Evolutionary conservation across 805 yeast species (phyloP).

Genomic region (Yarrowia sp.): DNA sequence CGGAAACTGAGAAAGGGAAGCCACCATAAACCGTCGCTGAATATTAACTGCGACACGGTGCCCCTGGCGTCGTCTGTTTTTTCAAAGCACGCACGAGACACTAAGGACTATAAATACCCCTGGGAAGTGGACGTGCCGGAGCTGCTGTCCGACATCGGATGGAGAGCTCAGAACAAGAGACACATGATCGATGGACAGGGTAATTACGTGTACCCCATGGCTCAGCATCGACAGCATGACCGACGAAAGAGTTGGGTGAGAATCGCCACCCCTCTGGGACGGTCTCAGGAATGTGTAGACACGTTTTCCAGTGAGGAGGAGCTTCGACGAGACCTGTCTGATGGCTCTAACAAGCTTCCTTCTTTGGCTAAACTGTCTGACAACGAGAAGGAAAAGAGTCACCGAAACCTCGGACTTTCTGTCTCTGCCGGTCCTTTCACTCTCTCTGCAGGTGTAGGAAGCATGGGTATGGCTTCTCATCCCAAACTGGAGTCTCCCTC

Average conservation of each 20-base stretch:
- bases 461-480: constrained; percentile 28
- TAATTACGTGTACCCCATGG: constrained; percentile 40
- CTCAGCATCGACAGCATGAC: constrained; percentile 25
- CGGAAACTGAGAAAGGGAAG: constrained; percentile 52
- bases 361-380: constrained; percentile 17
- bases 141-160: constrained; percentile 45
- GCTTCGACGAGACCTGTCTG: constrained; percentile 22
- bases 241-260: constrained; percentile 28
- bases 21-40: constrained; percentile 25
- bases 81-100: constrained; percentile 21
- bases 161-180: constrained; percentile 42
- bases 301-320: constrained; percentile 23
- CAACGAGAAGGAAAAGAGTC: constrained; percentile 16
- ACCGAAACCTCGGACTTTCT: neutral
- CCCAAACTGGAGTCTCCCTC: constrained; percentile 24
- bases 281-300: constrained; percentile 30
- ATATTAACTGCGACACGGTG: constrained; percentile 36
- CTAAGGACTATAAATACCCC: constrained; percentile 26
- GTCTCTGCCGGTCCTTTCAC: constrained; percentile 14
- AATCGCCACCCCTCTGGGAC: constrained; percentile 24
- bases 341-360: constrained; percentile 11
- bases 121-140: constrained; percentile 47
- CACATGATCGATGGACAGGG: constrained; percentile 43
- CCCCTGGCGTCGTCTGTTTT: constrained; percentile 29
- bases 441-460: constrained; percentile 10